A percentile compares a stretch with the other conserved stretches of the same genome.
These are phyloP conservation scores for Moesziomyces aphidis DNA, from an alignment of 1,284 basidiomycete species.

Conservation along the genomic window DNA sequence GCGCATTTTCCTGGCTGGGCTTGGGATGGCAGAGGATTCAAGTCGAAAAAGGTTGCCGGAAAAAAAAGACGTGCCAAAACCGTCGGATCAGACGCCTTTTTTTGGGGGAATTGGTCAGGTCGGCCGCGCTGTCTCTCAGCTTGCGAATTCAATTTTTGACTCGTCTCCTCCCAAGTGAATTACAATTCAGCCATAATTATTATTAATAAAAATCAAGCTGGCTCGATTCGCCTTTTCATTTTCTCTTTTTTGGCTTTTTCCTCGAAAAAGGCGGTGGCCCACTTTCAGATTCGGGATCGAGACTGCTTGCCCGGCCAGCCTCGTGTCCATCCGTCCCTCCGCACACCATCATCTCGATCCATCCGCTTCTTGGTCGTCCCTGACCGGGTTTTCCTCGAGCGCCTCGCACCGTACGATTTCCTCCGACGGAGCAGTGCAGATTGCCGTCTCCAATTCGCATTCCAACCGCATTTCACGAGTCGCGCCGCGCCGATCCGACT, in stretches of 20 bases:
- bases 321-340: constrained; percentile 16
- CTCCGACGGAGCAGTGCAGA: background rate
- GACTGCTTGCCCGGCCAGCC: background rate
- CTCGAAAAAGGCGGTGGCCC: background rate
- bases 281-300: background rate
- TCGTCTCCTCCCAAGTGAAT: background rate
- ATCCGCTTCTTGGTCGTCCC: background rate
- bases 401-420: background rate
- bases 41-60: background rate
- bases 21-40: background rate
- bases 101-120: background rate
- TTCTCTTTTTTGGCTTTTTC: constrained; percentile 2
- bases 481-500: background rate
- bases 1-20: no score
- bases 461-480: background rate
- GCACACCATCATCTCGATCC: constrained; percentile 12
- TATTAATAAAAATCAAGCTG: background rate
- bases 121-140: background rate
- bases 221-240: background rate
- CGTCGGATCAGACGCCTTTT: background rate
- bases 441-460: no score
- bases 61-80: background rate
- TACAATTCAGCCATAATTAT: background rate
- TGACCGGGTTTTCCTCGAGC: background rate
- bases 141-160: background rate